phyloP scores from a whole-genome alignment of 2,329 filamentous ascomycete species.

The Colletotrichum echinochloae region DNA sequence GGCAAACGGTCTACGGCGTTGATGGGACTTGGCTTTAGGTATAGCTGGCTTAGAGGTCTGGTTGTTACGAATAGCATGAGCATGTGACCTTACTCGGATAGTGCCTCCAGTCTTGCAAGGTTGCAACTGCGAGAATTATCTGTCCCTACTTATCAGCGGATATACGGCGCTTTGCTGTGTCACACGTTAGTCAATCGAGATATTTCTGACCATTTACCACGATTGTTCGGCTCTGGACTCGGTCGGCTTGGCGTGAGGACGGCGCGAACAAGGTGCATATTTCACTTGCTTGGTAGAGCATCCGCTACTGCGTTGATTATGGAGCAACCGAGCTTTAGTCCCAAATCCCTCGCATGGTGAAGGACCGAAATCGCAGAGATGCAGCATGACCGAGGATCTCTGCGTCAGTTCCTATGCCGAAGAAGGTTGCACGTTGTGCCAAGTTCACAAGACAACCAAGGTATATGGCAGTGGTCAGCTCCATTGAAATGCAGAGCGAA shows the following conservation, averaged over 20 bases:
- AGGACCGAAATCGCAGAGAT: not conserved
- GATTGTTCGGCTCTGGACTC: not conserved
- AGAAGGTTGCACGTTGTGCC: slow-evolving; percentile 8
- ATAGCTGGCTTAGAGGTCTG: slow-evolving; percentile 40
- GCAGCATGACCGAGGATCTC: not conserved
- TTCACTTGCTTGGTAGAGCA: not conserved
- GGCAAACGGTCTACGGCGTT: slow-evolving; percentile 41
- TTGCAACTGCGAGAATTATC: slow-evolving; percentile 24
- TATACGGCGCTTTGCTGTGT: slow-evolving; percentile 11
- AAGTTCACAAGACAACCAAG: not conserved
- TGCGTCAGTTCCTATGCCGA: slow-evolving; percentile 8
- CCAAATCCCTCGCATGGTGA: not conserved
- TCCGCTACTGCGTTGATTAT: not conserved
- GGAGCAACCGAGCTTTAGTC: not conserved
- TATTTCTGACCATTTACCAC: slow-evolving; percentile 24
- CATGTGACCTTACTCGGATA: slow-evolving; percentile 32
- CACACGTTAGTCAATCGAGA: slow-evolving; percentile 34
- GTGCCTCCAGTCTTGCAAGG: slow-evolving; percentile 19
- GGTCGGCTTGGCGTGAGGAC: not conserved
- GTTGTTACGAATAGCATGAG: slow-evolving; percentile 40
- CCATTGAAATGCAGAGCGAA: not conserved
- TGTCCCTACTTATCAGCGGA: slow-evolving; percentile 9
- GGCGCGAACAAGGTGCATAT: not conserved
- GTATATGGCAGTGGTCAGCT: slow-evolving; percentile 1
- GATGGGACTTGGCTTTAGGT: slow-evolving; percentile 37